Percentiles rank a stretch among this genome's conserved stretches.
These are phyloP conservation scores for Stachybotrys chlorohalonatus DNA, from an alignment of 2,329 filamentous ascomycete species.

Conservation along the genomic window DNA sequence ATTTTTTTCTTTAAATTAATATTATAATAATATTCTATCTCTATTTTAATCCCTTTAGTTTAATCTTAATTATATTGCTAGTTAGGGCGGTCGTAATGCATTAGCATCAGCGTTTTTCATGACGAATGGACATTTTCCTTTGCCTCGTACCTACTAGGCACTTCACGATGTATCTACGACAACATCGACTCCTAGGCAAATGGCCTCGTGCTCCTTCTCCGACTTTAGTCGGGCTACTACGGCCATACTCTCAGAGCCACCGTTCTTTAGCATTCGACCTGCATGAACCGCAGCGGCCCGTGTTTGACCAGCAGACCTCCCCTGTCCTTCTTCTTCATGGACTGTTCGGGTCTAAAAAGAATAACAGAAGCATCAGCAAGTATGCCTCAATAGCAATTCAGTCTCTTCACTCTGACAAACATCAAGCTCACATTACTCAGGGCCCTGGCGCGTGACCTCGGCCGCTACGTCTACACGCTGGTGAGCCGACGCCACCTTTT, in stretches of 20 bases:
- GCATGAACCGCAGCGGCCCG: constrained; percentile 44
- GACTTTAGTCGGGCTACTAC: not conserved
- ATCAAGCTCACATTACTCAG: constrained; percentile 30
- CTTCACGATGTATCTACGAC: not conserved
- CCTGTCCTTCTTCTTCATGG: constrained; percentile 89
- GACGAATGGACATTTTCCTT: not conserved
- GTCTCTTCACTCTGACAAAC: not conserved
- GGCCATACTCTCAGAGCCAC: constrained; percentile 11
- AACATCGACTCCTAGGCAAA: not conserved
- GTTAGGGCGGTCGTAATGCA: not conserved
- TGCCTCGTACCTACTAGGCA: not conserved
- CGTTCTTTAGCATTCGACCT: constrained; percentile 53
- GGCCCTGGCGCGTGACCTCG: constrained; percentile 70
- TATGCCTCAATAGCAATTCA: constrained; percentile 32
- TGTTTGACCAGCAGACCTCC: constrained; percentile 28
- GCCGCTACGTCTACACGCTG: constrained; percentile 72
- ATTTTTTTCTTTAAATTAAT: constrained; percentile 1
- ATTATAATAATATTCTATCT: not conserved
- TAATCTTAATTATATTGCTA: not conserved
- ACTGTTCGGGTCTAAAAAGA: constrained; percentile 90
- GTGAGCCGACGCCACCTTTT: constrained; percentile 34
- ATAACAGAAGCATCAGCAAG: constrained; percentile 93
- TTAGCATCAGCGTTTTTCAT: not conserved
- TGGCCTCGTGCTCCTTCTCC: not conserved
- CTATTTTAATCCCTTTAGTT: not conserved